Percentiles rank a stretch among this genome's conserved stretches.
Evolutionary conservation across 495 filamentous ascomycete genomes (phyloP).

Genomic region (Aspergillus ellipticus): DNA sequence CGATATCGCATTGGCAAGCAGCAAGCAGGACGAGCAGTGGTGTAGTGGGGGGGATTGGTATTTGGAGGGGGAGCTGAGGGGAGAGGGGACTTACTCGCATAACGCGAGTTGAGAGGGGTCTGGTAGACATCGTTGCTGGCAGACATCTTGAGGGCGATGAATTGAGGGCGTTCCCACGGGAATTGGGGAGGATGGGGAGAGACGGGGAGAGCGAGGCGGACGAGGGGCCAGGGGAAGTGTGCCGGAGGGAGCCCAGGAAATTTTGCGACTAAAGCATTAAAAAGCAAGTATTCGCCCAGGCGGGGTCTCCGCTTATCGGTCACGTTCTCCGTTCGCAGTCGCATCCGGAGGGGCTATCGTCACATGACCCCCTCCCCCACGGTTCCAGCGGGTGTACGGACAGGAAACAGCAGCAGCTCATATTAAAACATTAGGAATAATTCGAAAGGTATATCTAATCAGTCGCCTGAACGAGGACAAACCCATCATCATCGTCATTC

Average conservation of each 20-base stretch:
- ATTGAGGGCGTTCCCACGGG: slow-evolving; percentile 16
- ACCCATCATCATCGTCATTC: too few species aligned
- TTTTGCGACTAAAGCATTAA: slow-evolving; percentile 27
- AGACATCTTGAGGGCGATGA: slow-evolving; percentile 49
- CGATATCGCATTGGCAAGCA: slow-evolving; percentile 8
- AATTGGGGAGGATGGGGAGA: slow-evolving; percentile 23
- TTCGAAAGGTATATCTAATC: background rate
- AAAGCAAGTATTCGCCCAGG: slow-evolving; percentile 14
- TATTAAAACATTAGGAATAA: too few species aligned
- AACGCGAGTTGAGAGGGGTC: slow-evolving; percentile 70
- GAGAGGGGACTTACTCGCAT: slow-evolving; percentile 53
- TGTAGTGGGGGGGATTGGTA: too few species aligned
- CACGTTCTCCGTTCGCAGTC: slow-evolving; percentile 43
- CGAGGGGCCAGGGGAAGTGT: slow-evolving; percentile 12
- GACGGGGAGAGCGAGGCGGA: slow-evolving; percentile 14
- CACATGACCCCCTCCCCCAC: slow-evolving; percentile 14
- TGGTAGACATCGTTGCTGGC: slow-evolving; percentile 62
- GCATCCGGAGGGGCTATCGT: slow-evolving; percentile 19
- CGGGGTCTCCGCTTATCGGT: slow-evolving; percentile 40
- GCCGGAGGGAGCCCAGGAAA: slow-evolving; percentile 30
- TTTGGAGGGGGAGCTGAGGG: background rate
- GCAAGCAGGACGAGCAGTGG: background rate
- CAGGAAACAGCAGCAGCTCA: too few species aligned
- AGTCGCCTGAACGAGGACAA: background rate
- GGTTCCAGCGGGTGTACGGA: background rate